These are phyloP conservation scores for Metschnikowia baotianmanensis DNA, from an alignment of 805 yeast genomes.

Conservation along the genomic window DNA sequence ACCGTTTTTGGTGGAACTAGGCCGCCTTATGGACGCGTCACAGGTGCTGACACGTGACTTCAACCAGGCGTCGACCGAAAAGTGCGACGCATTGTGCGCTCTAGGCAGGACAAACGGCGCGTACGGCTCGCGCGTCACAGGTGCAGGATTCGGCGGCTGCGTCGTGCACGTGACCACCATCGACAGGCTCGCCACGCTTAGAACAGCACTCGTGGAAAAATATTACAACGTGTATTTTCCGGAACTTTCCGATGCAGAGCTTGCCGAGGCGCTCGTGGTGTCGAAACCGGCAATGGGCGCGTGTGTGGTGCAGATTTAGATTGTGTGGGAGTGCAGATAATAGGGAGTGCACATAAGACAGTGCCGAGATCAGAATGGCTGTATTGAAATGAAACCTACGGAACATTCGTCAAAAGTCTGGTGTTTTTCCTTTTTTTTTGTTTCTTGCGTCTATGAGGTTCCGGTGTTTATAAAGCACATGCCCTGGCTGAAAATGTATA, in stretches of 20 bases:
- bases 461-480: too few relatives aligned
- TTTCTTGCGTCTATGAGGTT: too few relatives aligned
- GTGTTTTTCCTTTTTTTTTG: too few relatives aligned
- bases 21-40: conserved; percentile 56
- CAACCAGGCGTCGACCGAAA: conserved; percentile 52
- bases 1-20: conserved; percentile 44
- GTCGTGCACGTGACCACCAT: conserved; percentile 60
- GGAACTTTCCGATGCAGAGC: conserved; percentile 40
- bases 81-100: conserved; percentile 50
- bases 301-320: conserved; percentile 21
- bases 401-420: too few relatives aligned
- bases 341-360: too few relatives aligned
- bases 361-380: too few relatives aligned
- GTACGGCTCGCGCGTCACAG: conserved; percentile 68
- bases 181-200: conserved; percentile 37
- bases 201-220: conserved; percentile 44
- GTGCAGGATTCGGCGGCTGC: conserved; percentile 80
- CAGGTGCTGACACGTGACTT: conserved; percentile 50
- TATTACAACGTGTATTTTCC: conserved; percentile 54
- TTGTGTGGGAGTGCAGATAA: too few relatives aligned
- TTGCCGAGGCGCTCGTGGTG: conserved; percentile 51
- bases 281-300: conserved; percentile 59
- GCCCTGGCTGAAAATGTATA: too few relatives aligned
- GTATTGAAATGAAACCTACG: too few relatives aligned
- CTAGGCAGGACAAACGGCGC: conserved; percentile 58